phyloP scores from a whole-genome alignment of 352 stramenopile genomes.

The Globisporangium mamillatum region DNA sequence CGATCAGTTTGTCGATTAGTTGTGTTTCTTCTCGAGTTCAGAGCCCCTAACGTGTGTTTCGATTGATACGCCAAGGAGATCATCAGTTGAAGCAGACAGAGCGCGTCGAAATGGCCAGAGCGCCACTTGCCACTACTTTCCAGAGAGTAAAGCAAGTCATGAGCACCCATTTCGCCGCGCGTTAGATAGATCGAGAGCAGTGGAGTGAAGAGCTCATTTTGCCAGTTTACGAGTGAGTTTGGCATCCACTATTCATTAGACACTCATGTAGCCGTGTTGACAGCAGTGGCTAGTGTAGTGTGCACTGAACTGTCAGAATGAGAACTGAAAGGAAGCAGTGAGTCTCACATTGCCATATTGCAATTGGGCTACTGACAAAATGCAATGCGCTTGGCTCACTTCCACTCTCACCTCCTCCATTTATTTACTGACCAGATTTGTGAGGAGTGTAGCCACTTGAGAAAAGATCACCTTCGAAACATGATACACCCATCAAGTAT shows the following conservation, averaged over 20 bases:
- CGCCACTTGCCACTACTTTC: not conserved
- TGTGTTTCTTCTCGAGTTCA: not conserved
- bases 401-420: not conserved
- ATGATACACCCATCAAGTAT: not conserved
- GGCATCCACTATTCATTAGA: not conserved
- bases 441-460: not conserved
- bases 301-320: not conserved
- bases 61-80: not conserved
- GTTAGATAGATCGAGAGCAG: not conserved
- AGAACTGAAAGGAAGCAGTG: not conserved
- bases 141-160: not conserved
- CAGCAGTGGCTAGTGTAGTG: not conserved
- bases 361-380: not conserved
- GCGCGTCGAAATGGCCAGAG: not conserved
- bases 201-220: not conserved
- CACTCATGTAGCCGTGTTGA: not conserved
- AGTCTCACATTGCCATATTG: not conserved
- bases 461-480: not conserved
- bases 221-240: not conserved
- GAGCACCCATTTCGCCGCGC: not conserved
- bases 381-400: not conserved
- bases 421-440: not conserved
- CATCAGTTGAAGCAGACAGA: not conserved
- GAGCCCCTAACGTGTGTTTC: not conserved
- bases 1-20: not conserved